Percentiles rank a stretch among this genome's conserved stretches.
phyloP scores from a whole-genome alignment of 192 early-diverging fungal species.

The Backusella australiensis region DNA sequence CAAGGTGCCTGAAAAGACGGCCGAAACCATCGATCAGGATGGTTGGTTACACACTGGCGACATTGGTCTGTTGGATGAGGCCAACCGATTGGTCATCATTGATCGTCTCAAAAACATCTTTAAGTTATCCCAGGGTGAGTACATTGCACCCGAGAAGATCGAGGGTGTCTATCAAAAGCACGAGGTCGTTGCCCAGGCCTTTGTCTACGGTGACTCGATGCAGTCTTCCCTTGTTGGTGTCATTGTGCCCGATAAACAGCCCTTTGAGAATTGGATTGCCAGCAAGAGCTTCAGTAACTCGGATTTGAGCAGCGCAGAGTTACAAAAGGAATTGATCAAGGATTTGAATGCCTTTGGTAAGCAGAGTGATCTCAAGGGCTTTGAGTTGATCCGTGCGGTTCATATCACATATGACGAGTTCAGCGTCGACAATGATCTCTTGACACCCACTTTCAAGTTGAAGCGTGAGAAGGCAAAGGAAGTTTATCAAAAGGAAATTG shows the following conservation, averaged over 20 bases:
- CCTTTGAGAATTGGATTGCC: slow-evolving; percentile 65
- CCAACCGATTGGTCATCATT: slow-evolving; percentile 76
- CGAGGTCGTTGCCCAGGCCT: slow-evolving; percentile 78
- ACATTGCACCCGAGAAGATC: slow-evolving; percentile 91
- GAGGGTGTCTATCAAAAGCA: slow-evolving; percentile 77
- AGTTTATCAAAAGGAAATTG: slow-evolving; percentile 63
- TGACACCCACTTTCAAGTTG: slow-evolving; percentile 93
- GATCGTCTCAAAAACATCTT: slow-evolving; percentile 86
- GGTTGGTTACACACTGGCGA: slow-evolving; percentile 92
- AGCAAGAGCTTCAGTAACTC: slow-evolving; percentile 11
- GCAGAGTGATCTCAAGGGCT: slow-evolving; percentile 77
- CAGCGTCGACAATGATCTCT: slow-evolving; percentile 74
- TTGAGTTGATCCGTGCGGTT: slow-evolving; percentile 83
- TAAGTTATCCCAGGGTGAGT: slow-evolving; percentile 85
- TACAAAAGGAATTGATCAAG: slow-evolving; percentile 57
- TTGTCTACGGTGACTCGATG: slow-evolving; percentile 92
- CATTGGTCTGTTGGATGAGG: slow-evolving; percentile 74
- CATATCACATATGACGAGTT: slow-evolving; percentile 75
- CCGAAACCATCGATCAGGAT: slow-evolving; percentile 74
- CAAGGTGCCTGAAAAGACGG: slow-evolving; percentile 79
- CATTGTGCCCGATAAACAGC: slow-evolving; percentile 77
- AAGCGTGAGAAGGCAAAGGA: slow-evolving; percentile 77
- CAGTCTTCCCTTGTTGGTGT: slow-evolving; percentile 82
- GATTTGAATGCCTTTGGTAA: slow-evolving; percentile 57
- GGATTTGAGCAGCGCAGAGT: slow-evolving; percentile 35